A percentile compares a stretch with the other conserved stretches of the same genome.
phyloP scores from a whole-genome alignment of 805 yeast species.

The Candida patagonica region DNA sequence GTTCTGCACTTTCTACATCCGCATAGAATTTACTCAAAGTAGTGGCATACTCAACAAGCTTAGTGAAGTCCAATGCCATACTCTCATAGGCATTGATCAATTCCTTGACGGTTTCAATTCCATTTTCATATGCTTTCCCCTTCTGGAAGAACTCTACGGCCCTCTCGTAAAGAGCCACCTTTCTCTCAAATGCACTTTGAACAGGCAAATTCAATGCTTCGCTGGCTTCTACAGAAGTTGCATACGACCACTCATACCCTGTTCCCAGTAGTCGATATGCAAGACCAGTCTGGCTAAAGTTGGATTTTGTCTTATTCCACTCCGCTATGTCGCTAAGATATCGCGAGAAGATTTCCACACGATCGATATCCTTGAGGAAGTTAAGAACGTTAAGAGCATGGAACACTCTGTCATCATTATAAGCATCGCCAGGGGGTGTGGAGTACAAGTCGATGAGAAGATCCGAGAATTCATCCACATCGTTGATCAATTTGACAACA shows the following conservation, averaged over 20 bases:
- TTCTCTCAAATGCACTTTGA: constrained; percentile 73
- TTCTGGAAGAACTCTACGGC: constrained; percentile 60
- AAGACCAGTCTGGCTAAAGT: constrained; percentile 74
- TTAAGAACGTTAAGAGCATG: constrained; percentile 68
- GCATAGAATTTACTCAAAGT: constrained; percentile 60
- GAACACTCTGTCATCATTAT: constrained; percentile 79
- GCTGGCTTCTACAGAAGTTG: constrained; percentile 44
- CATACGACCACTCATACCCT: constrained; percentile 57
- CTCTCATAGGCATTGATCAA: constrained; percentile 65
- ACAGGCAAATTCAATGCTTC: constrained; percentile 65
- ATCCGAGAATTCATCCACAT: constrained; percentile 44
- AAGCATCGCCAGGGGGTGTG: constrained; percentile 75
- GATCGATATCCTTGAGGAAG: constrained; percentile 64
- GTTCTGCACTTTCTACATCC: constrained; percentile 57
- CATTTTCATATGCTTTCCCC: constrained; percentile 72
- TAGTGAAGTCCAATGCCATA: constrained; percentile 64
- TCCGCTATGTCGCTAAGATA: constrained; percentile 68
- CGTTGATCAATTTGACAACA: constrained; percentile 39
- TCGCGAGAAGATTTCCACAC: constrained; percentile 73
- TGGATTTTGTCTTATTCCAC: constrained; percentile 47
- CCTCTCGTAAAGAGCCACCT: constrained; percentile 58
- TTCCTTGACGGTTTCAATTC: constrained; percentile 69
- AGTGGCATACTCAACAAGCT: constrained; percentile 62
- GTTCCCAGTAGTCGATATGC: constrained; percentile 69
- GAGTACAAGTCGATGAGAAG: constrained; percentile 57